Evolutionary conservation across 2,329 filamentous ascomycete genomes (phyloP).

Genomic region (Pestalotiopsis sp.): DNA sequence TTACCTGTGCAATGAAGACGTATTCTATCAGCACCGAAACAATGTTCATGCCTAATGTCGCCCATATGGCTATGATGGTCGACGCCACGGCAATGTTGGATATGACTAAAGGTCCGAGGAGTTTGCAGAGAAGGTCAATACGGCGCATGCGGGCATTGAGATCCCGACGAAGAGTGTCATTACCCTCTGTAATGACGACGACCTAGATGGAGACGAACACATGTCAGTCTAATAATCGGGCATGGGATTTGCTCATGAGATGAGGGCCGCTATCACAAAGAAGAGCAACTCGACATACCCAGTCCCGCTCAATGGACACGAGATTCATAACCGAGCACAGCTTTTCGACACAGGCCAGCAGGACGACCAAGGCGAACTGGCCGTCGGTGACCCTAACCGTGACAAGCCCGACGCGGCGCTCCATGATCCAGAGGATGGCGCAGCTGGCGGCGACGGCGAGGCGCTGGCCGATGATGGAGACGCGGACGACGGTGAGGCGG

Average conservation of each 20-base stretch:
- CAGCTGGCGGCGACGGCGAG: conserved; percentile 50
- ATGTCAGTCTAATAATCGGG: conserved; percentile 19
- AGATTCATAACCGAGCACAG: conserved; percentile 64
- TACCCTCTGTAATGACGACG: conserved; percentile 48
- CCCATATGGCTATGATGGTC: conserved; percentile 44
- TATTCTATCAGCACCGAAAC: conserved; percentile 43
- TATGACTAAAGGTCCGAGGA: conserved; percentile 53
- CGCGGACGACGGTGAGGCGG: conserved; percentile 50
- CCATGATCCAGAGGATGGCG: conserved; percentile 42
- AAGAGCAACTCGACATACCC: conserved; percentile 43
- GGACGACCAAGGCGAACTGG: conserved; percentile 38
- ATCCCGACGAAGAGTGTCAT: conserved; percentile 29
- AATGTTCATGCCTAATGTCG: conserved; percentile 48
- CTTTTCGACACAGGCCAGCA: conserved; percentile 71
- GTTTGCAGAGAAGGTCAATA: conserved; percentile 61
- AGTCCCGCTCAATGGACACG: conserved; percentile 72
- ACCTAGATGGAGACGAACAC: conserved; percentile 27
- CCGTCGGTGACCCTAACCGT: conserved; percentile 21
- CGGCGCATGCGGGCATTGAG: conserved; percentile 38
- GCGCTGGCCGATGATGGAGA: conserved; percentile 49
- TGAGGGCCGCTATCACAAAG: background rate
- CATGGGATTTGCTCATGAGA: too few species aligned
- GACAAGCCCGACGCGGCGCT: conserved; percentile 15
- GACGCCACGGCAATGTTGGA: conserved; percentile 49
- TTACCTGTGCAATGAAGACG: conserved; percentile 47